Evolutionary conservation across 345 rosid genomes (phyloP), one percentile per base, ranked within the genome.

Genomic region (Punica granatum): DNA sequence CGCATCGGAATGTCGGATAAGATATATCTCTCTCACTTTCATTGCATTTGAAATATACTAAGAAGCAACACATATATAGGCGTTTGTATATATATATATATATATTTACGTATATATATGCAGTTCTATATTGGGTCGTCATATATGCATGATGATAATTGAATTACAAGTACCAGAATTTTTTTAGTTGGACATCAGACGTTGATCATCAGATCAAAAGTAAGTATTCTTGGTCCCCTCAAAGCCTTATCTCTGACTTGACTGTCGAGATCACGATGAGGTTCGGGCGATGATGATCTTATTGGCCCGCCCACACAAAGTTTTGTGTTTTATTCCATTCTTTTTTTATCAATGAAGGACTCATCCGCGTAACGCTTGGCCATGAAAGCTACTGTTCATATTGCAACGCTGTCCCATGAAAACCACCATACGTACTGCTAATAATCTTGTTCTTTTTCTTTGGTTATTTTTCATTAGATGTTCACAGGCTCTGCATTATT

Each of bases 191-290:
- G 49, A 44, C 49, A 44, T 18, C 19, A 44, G 11, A 44, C 49
- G 7, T 44, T 2, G 13, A 44, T 44, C 49, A 37, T 37, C 41
- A 11, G 25, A 16, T 18, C 26, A 49, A 23, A 49, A 19, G 1
- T 23, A 2, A 16, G 1, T 49, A 19, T 25, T 49, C 21, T n/a
- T 7, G 25, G 15, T 10, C 26, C 56, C 18, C 25, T 12, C 56
- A 49, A 49, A 18, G 56, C 56, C 56, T 49, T 49, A 49, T 49
- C 56, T 21, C 21, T 49, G 56, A 49, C 56, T 49, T 49, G 56
- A 49, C 25, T 49, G 28, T 49, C 56, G 56, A 49, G 6, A 49
- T 49, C 7, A 3, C 6, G 56, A 49, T 49, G 26, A 19, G 56
- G 28, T 37, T 37, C 49, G 19, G 54, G 3, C 11, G 28, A 49